These are phyloP conservation scores for Suhomyces anneliseae DNA, from an alignment of 1,139 yeast species.

Conservation along the genomic window DNA sequence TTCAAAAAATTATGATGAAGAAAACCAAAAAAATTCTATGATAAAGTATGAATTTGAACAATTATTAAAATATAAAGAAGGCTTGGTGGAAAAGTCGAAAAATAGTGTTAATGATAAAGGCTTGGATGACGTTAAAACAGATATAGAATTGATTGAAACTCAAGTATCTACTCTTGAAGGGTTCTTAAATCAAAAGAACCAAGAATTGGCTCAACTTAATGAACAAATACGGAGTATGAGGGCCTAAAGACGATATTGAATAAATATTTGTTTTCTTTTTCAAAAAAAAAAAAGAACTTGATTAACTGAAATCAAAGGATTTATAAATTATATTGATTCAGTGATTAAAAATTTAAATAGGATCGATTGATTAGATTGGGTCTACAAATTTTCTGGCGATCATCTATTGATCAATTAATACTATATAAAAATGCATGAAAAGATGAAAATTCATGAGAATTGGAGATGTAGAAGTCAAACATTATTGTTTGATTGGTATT, in stretches of 20 bases:
- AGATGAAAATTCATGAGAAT: slow-evolving; percentile 6
- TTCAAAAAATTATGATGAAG: slow-evolving; percentile 30
- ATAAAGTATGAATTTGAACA: slow-evolving; percentile 78
- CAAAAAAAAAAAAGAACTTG: slow-evolving; percentile 45
- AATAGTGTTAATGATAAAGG: slow-evolving; percentile 22
- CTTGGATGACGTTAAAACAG: slow-evolving; percentile 49
- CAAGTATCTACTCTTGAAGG: slow-evolving; percentile 65
- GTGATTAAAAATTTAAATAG: slow-evolving; percentile 52
- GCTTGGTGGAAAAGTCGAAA: slow-evolving; percentile 9
- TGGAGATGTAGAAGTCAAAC: background rate
- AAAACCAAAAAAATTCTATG: slow-evolving; percentile 35
- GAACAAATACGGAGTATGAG: slow-evolving; percentile 13
- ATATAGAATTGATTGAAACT: slow-evolving; percentile 61
- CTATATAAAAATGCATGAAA: slow-evolving; percentile 14
- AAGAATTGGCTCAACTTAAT: slow-evolving; percentile 49
- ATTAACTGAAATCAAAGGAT: slow-evolving; percentile 65
- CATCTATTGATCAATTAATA: slow-evolving; percentile 9
- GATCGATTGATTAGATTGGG: slow-evolving; percentile 28
- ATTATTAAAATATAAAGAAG: slow-evolving; percentile 63
- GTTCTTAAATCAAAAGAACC: slow-evolving; percentile 51
- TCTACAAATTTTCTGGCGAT: slow-evolving; percentile 4
- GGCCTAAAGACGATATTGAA: background rate
- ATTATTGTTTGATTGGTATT: no score
- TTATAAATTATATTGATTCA: slow-evolving; percentile 51
- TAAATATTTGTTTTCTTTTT: background rate